phyloP scores from a whole-genome alignment of 805 yeast genomes.

The Tetrapisispora iriomotensis region DNA sequence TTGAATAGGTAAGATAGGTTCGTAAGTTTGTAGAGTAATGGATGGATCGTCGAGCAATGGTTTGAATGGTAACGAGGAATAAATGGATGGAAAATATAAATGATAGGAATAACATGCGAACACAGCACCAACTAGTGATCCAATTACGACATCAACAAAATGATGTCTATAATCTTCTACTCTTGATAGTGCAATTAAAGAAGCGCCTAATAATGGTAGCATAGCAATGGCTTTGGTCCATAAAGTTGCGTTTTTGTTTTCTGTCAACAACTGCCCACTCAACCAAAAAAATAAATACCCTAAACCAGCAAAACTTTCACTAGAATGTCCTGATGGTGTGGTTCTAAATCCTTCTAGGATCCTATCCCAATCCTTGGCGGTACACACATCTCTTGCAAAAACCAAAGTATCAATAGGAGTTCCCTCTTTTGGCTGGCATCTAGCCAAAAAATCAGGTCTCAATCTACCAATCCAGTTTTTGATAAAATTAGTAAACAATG shows the following conservation, averaged over 20 bases:
- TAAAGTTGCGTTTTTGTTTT: slow-evolving; percentile 41
- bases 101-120: slow-evolving; percentile 41
- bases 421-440: slow-evolving; percentile 61
- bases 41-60: slow-evolving; percentile 35
- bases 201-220: slow-evolving; percentile 58
- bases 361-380: slow-evolving; percentile 35
- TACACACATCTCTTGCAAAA: slow-evolving; percentile 56
- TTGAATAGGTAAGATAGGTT: too few relatives aligned
- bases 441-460: slow-evolving; percentile 83
- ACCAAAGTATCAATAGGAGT: slow-evolving; percentile 49
- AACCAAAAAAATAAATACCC: slow-evolving; percentile 58
- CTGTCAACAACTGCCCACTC: slow-evolving; percentile 51
- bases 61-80: slow-evolving; percentile 29
- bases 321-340: slow-evolving; percentile 76
- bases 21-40: slow-evolving; percentile 9
- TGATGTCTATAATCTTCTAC: slow-evolving; percentile 93
- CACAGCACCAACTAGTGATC: slow-evolving; percentile 53
- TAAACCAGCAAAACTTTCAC: slow-evolving; percentile 58
- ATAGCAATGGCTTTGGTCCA: slow-evolving; percentile 51
- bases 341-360: slow-evolving; percentile 69
- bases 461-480: slow-evolving; percentile 84
- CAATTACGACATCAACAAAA: slow-evolving; percentile 71
- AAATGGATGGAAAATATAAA: slow-evolving; percentile 33
- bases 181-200: slow-evolving; percentile 71
- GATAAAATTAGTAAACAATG: slow-evolving; percentile 57